Base-by-base conservation (phyloP, 257 asterid genomes). In the Paulownia fortunei region DNA sequence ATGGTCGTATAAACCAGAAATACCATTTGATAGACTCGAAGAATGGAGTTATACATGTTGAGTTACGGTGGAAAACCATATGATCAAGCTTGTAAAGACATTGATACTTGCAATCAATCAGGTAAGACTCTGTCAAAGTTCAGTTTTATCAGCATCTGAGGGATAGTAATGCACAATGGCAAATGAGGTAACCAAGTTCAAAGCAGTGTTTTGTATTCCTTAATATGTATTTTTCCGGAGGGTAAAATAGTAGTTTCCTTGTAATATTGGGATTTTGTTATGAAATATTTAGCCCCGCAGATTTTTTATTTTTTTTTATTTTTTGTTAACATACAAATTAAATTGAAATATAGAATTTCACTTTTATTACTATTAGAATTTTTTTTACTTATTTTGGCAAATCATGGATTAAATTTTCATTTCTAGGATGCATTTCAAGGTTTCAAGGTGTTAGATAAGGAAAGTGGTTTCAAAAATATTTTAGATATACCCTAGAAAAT, bases 41-140 rank as follows among this genome's bases (percentile, higher is more conserved):
- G 88, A 89, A 92, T 19, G 98, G 98, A 74, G 82, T 90, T 34
- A 88, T 94, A 81, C 98, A 94, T 73, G 94, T 90, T 4, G 98
- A 94, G 83, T 60, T 92, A 36, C 73, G 92, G 30, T 94, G 98
- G 98, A 90, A 89, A 79, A 86, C 90, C 18, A 80, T 89, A 67
- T 90, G 86, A 91, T 24, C 18, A n/a, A 63, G 58, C 51, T 37
- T 39, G 59, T 51, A 64, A 34, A 36, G 16, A 8, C 32, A 32
- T n/a, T 44, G 36, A 46, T 73, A 42, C 12, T n/a, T 59, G 44
- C 64, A 70, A 51, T 12, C 13, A 5, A 61, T 60, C 24, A 13
- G 44, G 41, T 68, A 54, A 60, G 39, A 18, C 27, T 55, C 34
- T 11, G 21, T 51, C 16, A 13, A 18, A 39, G 61, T 21, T 24